Percentiles rank a stretch among this genome's conserved stretches.
phyloP scores from a whole-genome alignment of 768 basidiomycete species.

The Trametes punicea region DNA sequence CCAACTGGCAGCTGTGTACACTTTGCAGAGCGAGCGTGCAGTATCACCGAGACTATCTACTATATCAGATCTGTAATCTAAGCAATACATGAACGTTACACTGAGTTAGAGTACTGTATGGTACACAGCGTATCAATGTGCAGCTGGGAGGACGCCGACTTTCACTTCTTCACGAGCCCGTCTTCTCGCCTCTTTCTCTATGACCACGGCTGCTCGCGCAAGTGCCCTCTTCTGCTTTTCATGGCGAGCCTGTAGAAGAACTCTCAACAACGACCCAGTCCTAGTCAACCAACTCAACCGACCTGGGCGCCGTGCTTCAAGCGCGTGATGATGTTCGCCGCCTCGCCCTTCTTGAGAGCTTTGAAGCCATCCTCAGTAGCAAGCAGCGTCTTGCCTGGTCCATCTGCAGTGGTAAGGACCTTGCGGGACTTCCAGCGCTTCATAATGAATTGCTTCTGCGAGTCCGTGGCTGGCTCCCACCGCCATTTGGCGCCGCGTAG shows the following conservation, averaged over 20 bases:
- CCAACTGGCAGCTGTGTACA: conserved; percentile 41
- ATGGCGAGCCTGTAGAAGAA: conserved; percentile 45
- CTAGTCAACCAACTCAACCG: conserved; percentile 11
- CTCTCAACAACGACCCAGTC: background rate
- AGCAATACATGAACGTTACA: too few species aligned
- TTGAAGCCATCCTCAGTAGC: conserved; percentile 33
- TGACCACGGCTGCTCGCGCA: conserved; percentile 33
- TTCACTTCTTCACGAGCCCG: conserved; percentile 52
- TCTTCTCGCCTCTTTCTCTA: conserved; percentile 49
- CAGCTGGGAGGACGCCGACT: conserved; percentile 52
- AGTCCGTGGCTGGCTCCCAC: conserved; percentile 51
- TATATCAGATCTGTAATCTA: background rate
- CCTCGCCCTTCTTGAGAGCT: conserved; percentile 70
- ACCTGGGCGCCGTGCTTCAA: conserved; percentile 76
- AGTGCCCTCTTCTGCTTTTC: conserved; percentile 47
- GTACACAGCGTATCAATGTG: background rate
- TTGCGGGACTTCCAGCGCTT: conserved; percentile 44
- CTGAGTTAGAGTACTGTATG: background rate
- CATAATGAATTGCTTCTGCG: conserved; percentile 53
- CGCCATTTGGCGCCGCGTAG: conserved; percentile 68
- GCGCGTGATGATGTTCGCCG: conserved; percentile 74
- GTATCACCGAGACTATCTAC: conserved; percentile 27
- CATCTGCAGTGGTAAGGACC: conserved; percentile 9
- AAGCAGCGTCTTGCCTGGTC: conserved; percentile 20
- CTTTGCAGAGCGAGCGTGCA: conserved; percentile 25